Conservation (phyloP, 768 basidiomycete genomes). For the Phanerodontia chrysosporium region DNA sequence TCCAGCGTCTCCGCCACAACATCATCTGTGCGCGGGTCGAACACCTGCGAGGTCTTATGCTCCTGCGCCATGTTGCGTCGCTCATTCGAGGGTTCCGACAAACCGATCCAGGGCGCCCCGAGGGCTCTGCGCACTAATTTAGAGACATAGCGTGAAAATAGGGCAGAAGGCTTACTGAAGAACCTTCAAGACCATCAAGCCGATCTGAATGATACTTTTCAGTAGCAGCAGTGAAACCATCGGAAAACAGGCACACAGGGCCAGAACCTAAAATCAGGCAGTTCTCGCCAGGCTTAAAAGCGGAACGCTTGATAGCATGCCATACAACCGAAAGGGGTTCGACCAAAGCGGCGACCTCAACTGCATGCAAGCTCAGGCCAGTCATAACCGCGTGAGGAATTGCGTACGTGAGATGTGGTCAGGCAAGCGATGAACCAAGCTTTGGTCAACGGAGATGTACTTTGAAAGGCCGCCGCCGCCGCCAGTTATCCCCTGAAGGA, state of each 20-base stretch:
- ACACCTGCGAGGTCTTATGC: slow-evolving; percentile 34
- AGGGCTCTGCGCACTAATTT: slow-evolving; percentile 13
- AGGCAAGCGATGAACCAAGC: slow-evolving; percentile 36
- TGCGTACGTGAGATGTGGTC: slow-evolving; percentile 33
- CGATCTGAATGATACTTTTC: slow-evolving; percentile 12
- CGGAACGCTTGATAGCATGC: slow-evolving; percentile 39
- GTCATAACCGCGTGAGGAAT: background rate
- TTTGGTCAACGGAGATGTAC: slow-evolving; percentile 32
- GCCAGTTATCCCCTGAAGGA: slow-evolving; percentile 33
- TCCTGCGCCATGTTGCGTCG: slow-evolving; percentile 35
- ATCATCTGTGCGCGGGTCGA: slow-evolving; percentile 31
- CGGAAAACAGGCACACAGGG: slow-evolving; percentile 30
- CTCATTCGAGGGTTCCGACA: slow-evolving; percentile 37
- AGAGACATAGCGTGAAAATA: no score
- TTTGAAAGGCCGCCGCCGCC: slow-evolving; percentile 41
- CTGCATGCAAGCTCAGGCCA: slow-evolving; percentile 19
- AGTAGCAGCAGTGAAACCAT: background rate
- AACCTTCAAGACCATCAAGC: slow-evolving; percentile 15
- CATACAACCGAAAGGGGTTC: slow-evolving; percentile 46
- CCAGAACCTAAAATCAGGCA: slow-evolving; percentile 44
- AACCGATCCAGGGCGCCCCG: slow-evolving; percentile 28
- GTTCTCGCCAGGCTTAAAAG: slow-evolving; percentile 34
- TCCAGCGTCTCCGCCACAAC: slow-evolving; percentile 23
- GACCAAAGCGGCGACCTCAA: slow-evolving; percentile 43
- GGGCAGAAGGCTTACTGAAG: slow-evolving; percentile 9